Percentiles rank a stretch among this genome's conserved stretches.
These are phyloP conservation scores for Coelastrella sp. DNA, from an alignment of 139 green algal species.

Conservation along the genomic window DNA sequence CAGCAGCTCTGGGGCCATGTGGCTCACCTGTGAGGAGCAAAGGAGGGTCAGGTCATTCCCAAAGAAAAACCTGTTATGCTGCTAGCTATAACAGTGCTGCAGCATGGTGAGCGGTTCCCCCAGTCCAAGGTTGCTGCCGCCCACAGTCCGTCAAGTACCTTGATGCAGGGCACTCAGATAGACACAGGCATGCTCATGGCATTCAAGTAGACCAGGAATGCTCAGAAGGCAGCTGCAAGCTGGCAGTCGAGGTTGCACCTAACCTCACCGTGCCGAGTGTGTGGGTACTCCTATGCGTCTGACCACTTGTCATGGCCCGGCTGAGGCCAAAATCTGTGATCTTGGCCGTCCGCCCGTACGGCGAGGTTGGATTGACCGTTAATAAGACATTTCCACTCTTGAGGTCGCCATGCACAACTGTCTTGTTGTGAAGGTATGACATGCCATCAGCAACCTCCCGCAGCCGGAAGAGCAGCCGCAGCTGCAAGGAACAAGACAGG, in stretches of 20 bases:
- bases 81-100: neutral
- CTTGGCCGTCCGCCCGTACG: slow-evolving; percentile 15
- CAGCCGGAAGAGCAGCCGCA: slow-evolving; percentile 27
- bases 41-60: neutral
- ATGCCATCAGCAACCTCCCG: slow-evolving; percentile 19
- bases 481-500: neutral
- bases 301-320: neutral
- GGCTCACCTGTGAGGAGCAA: slow-evolving; percentile 33
- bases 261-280: slow-evolving; percentile 28
- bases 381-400: slow-evolving; percentile 36
- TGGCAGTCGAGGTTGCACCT: neutral
- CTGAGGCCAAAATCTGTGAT: slow-evolving; percentile 36
- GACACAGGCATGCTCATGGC: neutral
- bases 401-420: slow-evolving; percentile 46
- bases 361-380: neutral
- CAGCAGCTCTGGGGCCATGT: slow-evolving; percentile 42
- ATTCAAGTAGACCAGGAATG: neutral
- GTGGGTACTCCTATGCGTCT: slow-evolving; percentile 32
- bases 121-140: neutral
- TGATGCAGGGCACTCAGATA: neutral
- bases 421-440: slow-evolving; percentile 9
- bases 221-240: too few species aligned
- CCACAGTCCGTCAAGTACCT: neutral
- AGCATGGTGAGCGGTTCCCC: neutral
- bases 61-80: neutral